Percentiles rank a stretch among this genome's conserved stretches.
Evolutionary conservation across 176 grass and related monocot species (phyloP).

Genomic region (Tillandsia leiboldiana): DNA sequence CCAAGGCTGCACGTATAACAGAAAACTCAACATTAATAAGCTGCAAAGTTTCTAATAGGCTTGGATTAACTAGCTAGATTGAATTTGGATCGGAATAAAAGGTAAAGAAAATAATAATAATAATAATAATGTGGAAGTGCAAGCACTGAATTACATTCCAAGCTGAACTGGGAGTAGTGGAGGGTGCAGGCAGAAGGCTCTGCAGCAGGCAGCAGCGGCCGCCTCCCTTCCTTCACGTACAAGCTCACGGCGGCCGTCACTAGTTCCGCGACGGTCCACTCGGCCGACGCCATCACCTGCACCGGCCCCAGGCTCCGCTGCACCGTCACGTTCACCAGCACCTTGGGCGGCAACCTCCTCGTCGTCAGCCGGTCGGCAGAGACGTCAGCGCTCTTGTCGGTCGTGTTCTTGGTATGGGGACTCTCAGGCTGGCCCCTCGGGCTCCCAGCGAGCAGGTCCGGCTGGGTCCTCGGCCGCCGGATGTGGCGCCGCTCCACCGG

Average conservation of each 20-base stretch:
- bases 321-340: constrained; percentile 76
- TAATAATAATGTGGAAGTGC: not conserved
- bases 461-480: constrained; percentile 63
- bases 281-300: constrained; percentile 72
- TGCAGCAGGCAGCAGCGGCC: constrained; percentile 34
- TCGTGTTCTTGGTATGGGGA: not conserved
- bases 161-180: constrained; percentile 90
- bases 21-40: not conserved
- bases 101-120: too few relatives aligned
- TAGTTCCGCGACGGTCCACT: constrained; percentile 69
- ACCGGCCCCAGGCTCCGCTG: constrained; percentile 73
- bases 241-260: constrained; percentile 37
- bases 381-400: not conserved
- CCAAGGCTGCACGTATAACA: constrained; percentile 31
- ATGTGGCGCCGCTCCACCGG: constrained; percentile 16
- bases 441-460: constrained; percentile 43
- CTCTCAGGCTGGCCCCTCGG: constrained; percentile 4
- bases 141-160: constrained; percentile 52
- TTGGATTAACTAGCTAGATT: too few relatives aligned
- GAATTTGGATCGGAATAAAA: not conserved
- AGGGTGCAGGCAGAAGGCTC: constrained; percentile 46
- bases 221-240: constrained; percentile 76
- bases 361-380: not conserved
- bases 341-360: constrained; percentile 55
- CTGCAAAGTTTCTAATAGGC: not conserved